These are phyloP conservation scores for Fonsecaea multimorphosa DNA, from an alignment of 2,329 filamentous ascomycete species.

Conservation along the genomic window DNA sequence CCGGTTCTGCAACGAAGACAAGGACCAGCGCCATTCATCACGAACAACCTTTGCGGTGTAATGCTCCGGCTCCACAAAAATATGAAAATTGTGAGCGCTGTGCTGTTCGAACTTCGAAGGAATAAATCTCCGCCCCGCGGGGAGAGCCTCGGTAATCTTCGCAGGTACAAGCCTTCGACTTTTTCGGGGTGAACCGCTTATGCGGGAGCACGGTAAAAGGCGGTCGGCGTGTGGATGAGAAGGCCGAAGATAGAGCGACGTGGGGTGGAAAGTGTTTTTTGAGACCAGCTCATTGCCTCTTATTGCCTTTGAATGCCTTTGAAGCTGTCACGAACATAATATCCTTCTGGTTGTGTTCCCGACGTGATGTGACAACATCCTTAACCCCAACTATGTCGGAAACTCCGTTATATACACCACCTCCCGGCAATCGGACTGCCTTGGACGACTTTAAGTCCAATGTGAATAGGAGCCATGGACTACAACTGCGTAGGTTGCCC, in stretches of 20 bases:
- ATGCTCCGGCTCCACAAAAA: no score
- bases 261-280: background rate
- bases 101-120: background rate
- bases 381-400: background rate
- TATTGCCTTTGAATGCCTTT: background rate
- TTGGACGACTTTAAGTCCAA: constrained; percentile 12
- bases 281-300: no score
- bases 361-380: background rate
- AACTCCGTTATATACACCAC: constrained; percentile 5
- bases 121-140: background rate
- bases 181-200: background rate
- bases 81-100: background rate
- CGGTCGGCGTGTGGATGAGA: background rate
- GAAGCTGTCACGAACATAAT: background rate
- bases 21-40: no score
- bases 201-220: background rate
- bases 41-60: no score
- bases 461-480: constrained; percentile 5
- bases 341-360: background rate
- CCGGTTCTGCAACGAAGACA: no score
- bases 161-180: background rate
- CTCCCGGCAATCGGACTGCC: constrained; percentile 1
- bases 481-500: background rate
- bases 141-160: background rate
- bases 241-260: constrained; percentile 5